Evolutionary conservation across 345 rosid species (phyloP), one percentile per base, ranked within the genome.

Genomic region (Camelina neglecta): DNA sequence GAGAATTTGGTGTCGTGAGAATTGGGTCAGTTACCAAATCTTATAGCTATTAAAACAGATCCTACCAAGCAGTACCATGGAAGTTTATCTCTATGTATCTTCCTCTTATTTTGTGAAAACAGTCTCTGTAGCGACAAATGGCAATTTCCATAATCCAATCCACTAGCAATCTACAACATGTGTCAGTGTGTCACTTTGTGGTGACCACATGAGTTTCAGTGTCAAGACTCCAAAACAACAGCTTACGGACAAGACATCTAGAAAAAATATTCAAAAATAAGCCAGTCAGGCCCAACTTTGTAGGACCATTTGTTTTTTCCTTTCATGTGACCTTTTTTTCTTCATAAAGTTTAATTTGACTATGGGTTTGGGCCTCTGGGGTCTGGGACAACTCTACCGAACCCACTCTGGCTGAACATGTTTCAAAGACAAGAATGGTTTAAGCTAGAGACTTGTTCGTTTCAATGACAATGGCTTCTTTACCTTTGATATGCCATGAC

Each of bases 201-300:
- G 61, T 71, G 67, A 83, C 82, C 81, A 67, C 47, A 68, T 86
- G 58, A 50, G 85, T 65, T 80, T 86, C 50, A 72, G 82, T 41
- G 76, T 80, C 51, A 3, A 29, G 86, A 84, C 39, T 61, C 44
- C 24, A 71, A 60, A 81, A 56, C 82, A 50, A 84, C 85, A 23
- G 80, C 87, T 41, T 62, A 61, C 29, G 13, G 69, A 69, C 57
- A 54, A 45, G 58, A 76, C 49, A 53, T 72, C 84, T 81, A 84
- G 83, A 84, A 88, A 88, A 78, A 79, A 88, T 75, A 29, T 91
- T 88, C 61, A 82, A 86, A 79, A 79, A 18, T 12, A 67, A 62
- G 68, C 50, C 73, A 62, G 68, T 58, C 73, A 45, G 47, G 79
- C 79, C 79, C 79, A 67, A 23, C 13, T 45, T 7, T 15, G 29